A percentile compares a stretch with the other conserved stretches of the same genome.
Evolutionary conservation across 2,329 filamentous ascomycete species (phyloP).

Genomic region (Bipolaris cookei): DNA sequence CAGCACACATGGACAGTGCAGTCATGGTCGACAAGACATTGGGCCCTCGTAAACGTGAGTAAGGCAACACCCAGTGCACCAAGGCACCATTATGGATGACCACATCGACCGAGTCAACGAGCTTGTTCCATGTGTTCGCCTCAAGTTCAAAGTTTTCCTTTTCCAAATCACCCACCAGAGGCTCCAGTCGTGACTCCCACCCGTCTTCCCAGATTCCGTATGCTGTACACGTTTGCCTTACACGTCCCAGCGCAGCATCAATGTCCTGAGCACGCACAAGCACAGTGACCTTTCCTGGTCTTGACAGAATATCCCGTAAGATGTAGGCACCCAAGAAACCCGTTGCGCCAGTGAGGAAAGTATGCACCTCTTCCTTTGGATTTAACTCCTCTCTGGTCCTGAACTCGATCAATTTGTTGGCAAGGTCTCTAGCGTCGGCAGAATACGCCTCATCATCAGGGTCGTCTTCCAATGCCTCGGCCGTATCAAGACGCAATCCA

Average conservation of each 20-base stretch:
- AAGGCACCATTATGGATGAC: slow-evolving; percentile 74
- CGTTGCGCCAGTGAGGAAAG: slow-evolving; percentile 88
- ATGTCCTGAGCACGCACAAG: slow-evolving; percentile 74
- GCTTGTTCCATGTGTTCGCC: slow-evolving; percentile 66
- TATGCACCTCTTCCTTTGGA: slow-evolving; percentile 57
- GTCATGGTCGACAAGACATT: slow-evolving; percentile 87
- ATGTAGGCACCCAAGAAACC: slow-evolving; percentile 88
- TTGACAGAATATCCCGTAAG: slow-evolving; percentile 73
- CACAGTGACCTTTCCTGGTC: slow-evolving; percentile 70
- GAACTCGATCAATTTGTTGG: slow-evolving; percentile 53
- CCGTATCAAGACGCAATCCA: slow-evolving; percentile 53
- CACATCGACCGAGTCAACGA: slow-evolving; percentile 71
- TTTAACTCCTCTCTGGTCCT: slow-evolving; percentile 51
- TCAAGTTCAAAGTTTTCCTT: slow-evolving; percentile 76
- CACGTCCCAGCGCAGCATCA: slow-evolving; percentile 66
- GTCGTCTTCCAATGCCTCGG: slow-evolving; percentile 51
- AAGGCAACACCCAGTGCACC: slow-evolving; percentile 82
- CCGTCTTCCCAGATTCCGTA: slow-evolving; percentile 79
- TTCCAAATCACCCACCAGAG: slow-evolving; percentile 75
- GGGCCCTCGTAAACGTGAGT: slow-evolving; percentile 70
- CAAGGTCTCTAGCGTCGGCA: slow-evolving; percentile 60
- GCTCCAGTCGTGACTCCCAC: slow-evolving; percentile 70
- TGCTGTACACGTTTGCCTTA: slow-evolving; percentile 70
- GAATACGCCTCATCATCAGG: slow-evolving; percentile 61
- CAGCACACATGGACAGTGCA: slow-evolving; percentile 74